A percentile compares a stretch with the other conserved stretches of the same genome.
These are phyloP conservation scores for Alloteropsis semialata DNA, from an alignment of 176 grass and related monocot species.

Conservation along the genomic window DNA sequence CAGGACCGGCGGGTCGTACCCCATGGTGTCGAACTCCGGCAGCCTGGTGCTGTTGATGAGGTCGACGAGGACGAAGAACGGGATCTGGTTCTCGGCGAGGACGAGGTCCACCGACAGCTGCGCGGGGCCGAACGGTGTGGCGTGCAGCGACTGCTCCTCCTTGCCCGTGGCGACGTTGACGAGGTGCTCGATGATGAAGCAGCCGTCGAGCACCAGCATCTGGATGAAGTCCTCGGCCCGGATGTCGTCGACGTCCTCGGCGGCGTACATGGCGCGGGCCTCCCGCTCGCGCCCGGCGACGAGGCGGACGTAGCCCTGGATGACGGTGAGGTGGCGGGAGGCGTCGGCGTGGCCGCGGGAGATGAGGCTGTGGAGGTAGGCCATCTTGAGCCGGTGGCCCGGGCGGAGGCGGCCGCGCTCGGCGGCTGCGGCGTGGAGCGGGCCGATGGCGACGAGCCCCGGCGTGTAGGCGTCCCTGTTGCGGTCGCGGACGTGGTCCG, in stretches of 20 bases:
- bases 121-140: constrained; percentile 33
- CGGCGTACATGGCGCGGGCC: constrained; percentile 42
- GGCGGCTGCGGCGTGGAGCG: constrained; percentile 25
- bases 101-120: constrained; percentile 52
- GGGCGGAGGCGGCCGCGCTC: background rate
- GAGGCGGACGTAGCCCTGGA: constrained; percentile 34
- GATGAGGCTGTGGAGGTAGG: constrained; percentile 51
- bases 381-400: constrained; percentile 28
- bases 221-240: background rate
- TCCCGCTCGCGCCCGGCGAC: constrained; percentile 30
- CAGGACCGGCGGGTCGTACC: background rate
- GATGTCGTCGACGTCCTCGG: constrained; percentile 10
- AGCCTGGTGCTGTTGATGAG: constrained; percentile 6
- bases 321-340: background rate
- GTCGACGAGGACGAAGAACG: constrained; percentile 46
- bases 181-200: constrained; percentile 60
- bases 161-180: constrained; percentile 1
- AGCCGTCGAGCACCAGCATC: constrained; percentile 54
- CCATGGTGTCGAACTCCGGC: background rate
- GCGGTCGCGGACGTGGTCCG: constrained; percentile 2
- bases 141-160: constrained; percentile 36
- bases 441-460: constrained; percentile 47
- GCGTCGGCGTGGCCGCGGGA: constrained; percentile 36
- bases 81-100: constrained; percentile 56
- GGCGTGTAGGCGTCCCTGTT: constrained; percentile 36